These are phyloP conservation scores for Pseudogymnoascus sp. DNA, from an alignment of 2,329 filamentous ascomycete genomes.

Conservation along the genomic window DNA sequence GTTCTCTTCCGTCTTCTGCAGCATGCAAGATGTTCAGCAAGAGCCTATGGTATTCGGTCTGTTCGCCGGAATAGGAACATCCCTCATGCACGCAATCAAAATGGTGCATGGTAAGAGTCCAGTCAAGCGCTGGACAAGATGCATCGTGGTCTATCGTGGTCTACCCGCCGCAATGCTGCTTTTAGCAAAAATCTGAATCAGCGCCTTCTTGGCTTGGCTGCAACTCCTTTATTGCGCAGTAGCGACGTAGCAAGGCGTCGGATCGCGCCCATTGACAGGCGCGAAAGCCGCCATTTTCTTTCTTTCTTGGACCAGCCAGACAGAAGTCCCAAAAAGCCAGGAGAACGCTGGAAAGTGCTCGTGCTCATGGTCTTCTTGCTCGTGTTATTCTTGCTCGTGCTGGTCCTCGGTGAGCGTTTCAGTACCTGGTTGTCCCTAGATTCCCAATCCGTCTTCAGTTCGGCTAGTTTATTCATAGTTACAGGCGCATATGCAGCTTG, in stretches of 20 bases:
- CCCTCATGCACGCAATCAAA: slow-evolving; percentile 9
- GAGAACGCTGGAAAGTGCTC: background rate
- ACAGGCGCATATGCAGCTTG: slow-evolving; percentile 5
- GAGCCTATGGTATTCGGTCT: background rate
- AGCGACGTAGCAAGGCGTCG: background rate
- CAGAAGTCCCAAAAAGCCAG: background rate
- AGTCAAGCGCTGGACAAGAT: slow-evolving; percentile 5
- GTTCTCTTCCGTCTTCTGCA: slow-evolving; percentile 8
- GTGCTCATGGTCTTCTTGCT: background rate
- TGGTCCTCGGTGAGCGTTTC: slow-evolving; percentile 2
- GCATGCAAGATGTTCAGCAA: background rate
- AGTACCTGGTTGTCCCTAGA: background rate
- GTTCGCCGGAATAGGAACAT: background rate
- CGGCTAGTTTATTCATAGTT: slow-evolving; percentile 5
- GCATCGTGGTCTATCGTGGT: slow-evolving; percentile 2
- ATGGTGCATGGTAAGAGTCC: background rate
- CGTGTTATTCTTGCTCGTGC: background rate
- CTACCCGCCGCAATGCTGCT: slow-evolving; percentile 8
- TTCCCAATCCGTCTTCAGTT: slow-evolving; percentile 1
- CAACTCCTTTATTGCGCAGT: slow-evolving; percentile 5
- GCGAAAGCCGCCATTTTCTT: background rate
- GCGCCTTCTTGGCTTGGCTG: background rate
- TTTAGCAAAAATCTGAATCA: background rate
- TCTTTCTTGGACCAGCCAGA: background rate
- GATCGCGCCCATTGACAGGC: background rate